A percentile compares a stretch with the other conserved stretches of the same genome.
These are phyloP conservation scores for Fraxinus anomala DNA, from an alignment of 257 asterid genomes.

Conservation along the genomic window DNA sequence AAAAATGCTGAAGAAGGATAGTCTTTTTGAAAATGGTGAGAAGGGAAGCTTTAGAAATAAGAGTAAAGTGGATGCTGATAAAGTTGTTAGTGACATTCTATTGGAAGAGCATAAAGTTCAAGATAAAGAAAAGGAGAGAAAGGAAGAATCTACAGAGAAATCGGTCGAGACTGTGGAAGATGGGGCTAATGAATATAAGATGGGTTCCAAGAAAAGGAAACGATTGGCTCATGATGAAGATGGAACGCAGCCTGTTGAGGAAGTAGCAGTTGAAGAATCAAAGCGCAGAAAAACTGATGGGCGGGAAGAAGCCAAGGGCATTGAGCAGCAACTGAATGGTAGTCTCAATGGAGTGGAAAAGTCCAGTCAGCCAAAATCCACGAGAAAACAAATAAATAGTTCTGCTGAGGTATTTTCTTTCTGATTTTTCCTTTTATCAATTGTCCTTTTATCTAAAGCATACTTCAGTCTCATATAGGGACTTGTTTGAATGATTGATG, in stretches of 20 bases:
- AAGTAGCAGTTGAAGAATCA: slow-evolving; percentile 46
- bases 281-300: slow-evolving; percentile 65
- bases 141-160: slow-evolving; percentile 27
- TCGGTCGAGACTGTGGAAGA: slow-evolving; percentile 37
- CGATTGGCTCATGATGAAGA: slow-evolving; percentile 48
- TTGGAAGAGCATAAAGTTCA: slow-evolving; percentile 9
- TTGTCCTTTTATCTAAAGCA: not conserved
- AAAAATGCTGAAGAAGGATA: slow-evolving; percentile 21
- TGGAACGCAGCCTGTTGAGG: slow-evolving; percentile 43
- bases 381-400: slow-evolving; percentile 41
- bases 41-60: not conserved
- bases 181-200: slow-evolving; percentile 42
- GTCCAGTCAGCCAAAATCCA: slow-evolving; percentile 46
- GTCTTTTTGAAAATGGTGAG: slow-evolving; percentile 26
- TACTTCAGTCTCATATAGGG: not conserved
- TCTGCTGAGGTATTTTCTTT: slow-evolving; percentile 56
- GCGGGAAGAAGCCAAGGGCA: slow-evolving; percentile 40
- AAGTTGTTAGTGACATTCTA: not conserved
- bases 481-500: not conserved
- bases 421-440: slow-evolving; percentile 6
- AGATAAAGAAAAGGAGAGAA: slow-evolving; percentile 28
- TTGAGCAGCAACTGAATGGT: slow-evolving; percentile 15
- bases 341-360: slow-evolving; percentile 35
- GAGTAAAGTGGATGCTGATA: not conserved
- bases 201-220: slow-evolving; percentile 75